Evolutionary conservation across 1,284 basidiomycete genomes (phyloP).

Genomic region (Ganoderma meredithae): DNA sequence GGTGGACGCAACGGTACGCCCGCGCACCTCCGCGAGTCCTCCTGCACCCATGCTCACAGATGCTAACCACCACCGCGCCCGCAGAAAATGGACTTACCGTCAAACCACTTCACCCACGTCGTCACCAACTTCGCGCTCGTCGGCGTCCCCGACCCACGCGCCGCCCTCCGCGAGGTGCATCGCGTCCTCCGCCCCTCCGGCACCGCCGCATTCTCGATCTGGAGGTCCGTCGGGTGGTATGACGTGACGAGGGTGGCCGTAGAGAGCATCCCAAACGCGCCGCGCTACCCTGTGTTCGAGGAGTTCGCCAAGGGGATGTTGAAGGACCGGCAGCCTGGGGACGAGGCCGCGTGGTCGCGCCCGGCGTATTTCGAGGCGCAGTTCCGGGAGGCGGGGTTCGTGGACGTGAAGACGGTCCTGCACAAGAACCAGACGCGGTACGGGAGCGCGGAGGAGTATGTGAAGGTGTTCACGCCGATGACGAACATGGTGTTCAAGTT

Average conservation of each 20-base stretch:
- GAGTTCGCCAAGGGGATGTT: neutral
- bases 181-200: constrained; percentile 14
- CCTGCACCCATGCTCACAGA: neutral
- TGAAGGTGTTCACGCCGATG: constrained; percentile 9
- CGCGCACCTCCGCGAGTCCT: too few relatives aligned
- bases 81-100: constrained; percentile 20
- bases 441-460: constrained; percentile 7
- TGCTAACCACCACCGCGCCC: neutral
- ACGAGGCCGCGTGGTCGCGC: neutral
- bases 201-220: constrained; percentile 7
- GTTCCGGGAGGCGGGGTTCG: constrained; percentile 12
- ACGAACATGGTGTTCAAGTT: constrained; percentile 1
- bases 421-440: constrained; percentile 9
- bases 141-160: constrained; percentile 5
- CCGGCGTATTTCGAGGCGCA: constrained; percentile 11
- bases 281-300: neutral
- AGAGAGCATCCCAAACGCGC: constrained; percentile 4
- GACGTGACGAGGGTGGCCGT: neutral
- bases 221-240: constrained; percentile 11
- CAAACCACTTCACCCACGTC: constrained; percentile 20
- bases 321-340: neutral
- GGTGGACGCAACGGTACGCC: constrained; percentile 20
- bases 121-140: constrained; percentile 11
- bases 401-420: constrained; percentile 2
- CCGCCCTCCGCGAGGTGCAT: constrained; percentile 1